These are phyloP conservation scores for Earliella scabrosa DNA, from an alignment of 1,284 basidiomycete genomes.

Conservation along the genomic window DNA sequence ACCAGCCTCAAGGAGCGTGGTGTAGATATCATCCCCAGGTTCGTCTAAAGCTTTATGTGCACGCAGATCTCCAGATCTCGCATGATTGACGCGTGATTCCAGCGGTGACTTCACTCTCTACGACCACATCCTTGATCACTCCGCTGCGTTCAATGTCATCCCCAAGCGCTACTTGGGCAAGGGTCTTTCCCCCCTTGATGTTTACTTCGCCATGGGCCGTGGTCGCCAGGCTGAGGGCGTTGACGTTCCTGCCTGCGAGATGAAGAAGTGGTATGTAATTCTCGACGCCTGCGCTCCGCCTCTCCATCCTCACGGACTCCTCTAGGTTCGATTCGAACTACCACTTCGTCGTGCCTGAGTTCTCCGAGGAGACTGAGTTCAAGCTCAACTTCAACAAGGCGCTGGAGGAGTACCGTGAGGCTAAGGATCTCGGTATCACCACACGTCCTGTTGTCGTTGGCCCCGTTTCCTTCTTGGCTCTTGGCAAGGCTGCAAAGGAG, in stretches of 20 bases:
- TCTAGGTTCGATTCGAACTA: constrained; percentile 99
- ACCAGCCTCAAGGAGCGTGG: constrained; percentile 85
- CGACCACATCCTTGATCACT: constrained; percentile 99
- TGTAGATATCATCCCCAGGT: constrained; percentile 95
- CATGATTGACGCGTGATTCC: constrained; percentile 18
- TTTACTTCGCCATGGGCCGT: constrained; percentile 99
- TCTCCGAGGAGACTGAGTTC: constrained; percentile 92
- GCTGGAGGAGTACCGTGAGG: constrained; percentile 94
- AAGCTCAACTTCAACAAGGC: constrained; percentile 96
- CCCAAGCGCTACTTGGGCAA: constrained; percentile 93
- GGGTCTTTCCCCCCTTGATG: constrained; percentile 89
- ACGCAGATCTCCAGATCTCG: constrained; percentile 10
- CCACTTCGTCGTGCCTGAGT: constrained; percentile 98
- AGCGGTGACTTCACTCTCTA: constrained; percentile 99
- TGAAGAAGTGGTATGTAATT: constrained; percentile 91
- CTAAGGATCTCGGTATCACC: constrained; percentile 86
- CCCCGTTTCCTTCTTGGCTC: constrained; percentile 93
- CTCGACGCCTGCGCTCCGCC: too few species aligned
- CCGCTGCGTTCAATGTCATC: constrained; percentile 95
- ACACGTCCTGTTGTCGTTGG: constrained; percentile 98
- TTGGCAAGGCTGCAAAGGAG: constrained; percentile 92
- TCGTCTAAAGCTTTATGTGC: constrained; percentile 34
- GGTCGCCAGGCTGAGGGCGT: constrained; percentile 94
- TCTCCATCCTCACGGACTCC: background rate
- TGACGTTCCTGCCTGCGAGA: constrained; percentile 97